Evolutionary conservation across 163 green algal genomes (phyloP).

Genomic region (Chloromonas sp.): DNA sequence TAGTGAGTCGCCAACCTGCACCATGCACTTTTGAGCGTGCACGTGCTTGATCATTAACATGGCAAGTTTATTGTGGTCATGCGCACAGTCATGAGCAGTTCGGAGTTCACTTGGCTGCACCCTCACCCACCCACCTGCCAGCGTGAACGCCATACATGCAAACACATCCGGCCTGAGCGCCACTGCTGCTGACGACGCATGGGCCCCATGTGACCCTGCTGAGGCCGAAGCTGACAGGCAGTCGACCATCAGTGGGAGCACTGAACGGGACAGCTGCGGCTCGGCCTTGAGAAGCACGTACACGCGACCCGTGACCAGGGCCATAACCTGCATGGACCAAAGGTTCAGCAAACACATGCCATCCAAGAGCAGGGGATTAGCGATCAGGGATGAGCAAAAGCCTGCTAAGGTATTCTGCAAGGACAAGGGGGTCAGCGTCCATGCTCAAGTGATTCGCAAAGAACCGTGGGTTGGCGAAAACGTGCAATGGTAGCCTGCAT

Average conservation of each 20-base stretch:
- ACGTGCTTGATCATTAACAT: neutral
- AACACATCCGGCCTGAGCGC: neutral
- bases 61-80: too few relatives aligned
- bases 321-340: neutral
- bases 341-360: neutral
- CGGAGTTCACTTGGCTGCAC: neutral
- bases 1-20: neutral
- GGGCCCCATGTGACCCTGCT: neutral
- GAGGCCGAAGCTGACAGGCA: neutral
- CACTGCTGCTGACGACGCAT: neutral
- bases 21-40: neutral
- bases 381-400: neutral
- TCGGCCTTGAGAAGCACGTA: neutral
- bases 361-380: neutral
- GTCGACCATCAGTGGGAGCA: neutral
- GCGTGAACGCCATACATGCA: neutral
- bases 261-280: neutral
- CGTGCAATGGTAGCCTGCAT: neutral
- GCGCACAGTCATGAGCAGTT: neutral
- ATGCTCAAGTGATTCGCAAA: neutral
- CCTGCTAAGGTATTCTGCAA: neutral
- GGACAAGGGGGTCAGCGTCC: neutral
- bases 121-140: neutral
- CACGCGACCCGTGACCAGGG: neutral
- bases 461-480: neutral